Percentiles rank a stretch among this genome's conserved stretches.
Conservation (phyloP, 208 protist species). For the Leishmania guyanensis region DNA sequence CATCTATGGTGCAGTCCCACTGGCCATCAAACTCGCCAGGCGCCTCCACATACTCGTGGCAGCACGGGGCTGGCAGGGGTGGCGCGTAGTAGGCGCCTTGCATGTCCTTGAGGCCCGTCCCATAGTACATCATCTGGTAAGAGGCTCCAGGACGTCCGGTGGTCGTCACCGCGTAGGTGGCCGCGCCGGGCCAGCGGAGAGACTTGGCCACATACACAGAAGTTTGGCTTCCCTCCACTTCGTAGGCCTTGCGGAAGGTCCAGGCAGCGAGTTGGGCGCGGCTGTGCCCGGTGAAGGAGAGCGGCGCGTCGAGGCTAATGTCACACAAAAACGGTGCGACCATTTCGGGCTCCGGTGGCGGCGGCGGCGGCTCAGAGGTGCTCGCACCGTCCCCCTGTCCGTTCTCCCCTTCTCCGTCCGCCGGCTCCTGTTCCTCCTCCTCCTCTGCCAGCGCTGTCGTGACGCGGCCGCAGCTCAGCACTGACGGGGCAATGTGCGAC, state of each 20-base stretch:
- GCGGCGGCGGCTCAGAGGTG: conserved; percentile 17
- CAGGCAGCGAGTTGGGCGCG: conserved; percentile 75
- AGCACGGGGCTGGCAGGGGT: conserved; percentile 64
- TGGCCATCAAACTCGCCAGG: conserved; percentile 62
- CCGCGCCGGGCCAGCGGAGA: conserved; percentile 85
- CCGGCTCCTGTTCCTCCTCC: conserved; percentile 20
- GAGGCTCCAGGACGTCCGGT: conserved; percentile 67
- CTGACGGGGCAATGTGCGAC: conserved; percentile 85
- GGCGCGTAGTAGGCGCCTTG: conserved; percentile 69
- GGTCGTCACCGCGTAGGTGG: conserved; percentile 76
- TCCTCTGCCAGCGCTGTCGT: conserved; percentile 41
- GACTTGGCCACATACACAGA: conserved; percentile 82
- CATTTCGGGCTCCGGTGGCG: conserved; percentile 58
- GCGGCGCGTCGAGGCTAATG: conserved; percentile 67
- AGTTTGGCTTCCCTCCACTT: conserved; percentile 68
- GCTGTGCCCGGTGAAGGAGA: conserved; percentile 80
- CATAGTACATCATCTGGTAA: conserved; percentile 84
- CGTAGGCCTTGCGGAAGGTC: conserved; percentile 87
- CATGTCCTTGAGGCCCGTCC: conserved; percentile 84
- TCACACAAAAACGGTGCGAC: conserved; percentile 88
- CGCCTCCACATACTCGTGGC: conserved; percentile 78
- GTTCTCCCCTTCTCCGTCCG: conserved; percentile 21
- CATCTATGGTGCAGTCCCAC: conserved; percentile 84
- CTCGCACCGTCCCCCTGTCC: conserved; percentile 20
- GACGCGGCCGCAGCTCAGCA: conserved; percentile 71